Percentiles rank a stretch among this genome's conserved stretches.
phyloP scores from a whole-genome alignment of 345 rosid genomes.

The Dimocarpus longan region DNA sequence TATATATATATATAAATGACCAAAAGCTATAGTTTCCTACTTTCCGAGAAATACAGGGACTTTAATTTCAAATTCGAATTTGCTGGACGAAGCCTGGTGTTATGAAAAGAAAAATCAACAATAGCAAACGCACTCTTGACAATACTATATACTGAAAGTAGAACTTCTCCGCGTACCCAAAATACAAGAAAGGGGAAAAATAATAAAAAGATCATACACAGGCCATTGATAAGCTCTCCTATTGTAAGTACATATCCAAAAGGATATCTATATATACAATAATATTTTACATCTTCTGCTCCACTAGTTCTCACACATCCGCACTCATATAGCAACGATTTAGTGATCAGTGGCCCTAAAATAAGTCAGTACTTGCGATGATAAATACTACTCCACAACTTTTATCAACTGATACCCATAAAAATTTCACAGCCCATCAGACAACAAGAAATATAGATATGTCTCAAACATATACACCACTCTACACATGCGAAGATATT shows the following conservation, averaged over 20 bases:
- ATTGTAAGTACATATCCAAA: background rate
- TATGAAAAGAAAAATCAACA: no score
- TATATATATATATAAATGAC: no score
- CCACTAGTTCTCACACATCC: background rate
- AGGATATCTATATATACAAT: conserved; percentile 1
- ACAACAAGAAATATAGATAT: background rate
- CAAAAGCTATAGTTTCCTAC: no score
- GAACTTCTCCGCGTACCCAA: background rate
- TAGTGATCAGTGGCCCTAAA: background rate
- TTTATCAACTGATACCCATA: background rate
- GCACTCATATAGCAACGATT: background rate
- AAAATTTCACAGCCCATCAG: background rate
- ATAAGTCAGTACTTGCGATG: background rate
- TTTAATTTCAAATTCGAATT: no score
- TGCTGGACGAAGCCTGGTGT: no score
- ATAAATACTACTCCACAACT: background rate
- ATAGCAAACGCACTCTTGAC: no score
- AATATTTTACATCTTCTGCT: background rate
- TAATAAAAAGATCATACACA: background rate
- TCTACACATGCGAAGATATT: background rate
- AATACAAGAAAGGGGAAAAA: background rate
- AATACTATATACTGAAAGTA: background rate
- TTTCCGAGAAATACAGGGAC: no score
- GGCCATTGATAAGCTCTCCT: background rate
- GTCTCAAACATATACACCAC: conserved; percentile 2